Evolutionary conservation across 73 alveolate genomes (phyloP), one percentile per base, ranked within the genome.

Genomic region (Diophrys sp.): DNA sequence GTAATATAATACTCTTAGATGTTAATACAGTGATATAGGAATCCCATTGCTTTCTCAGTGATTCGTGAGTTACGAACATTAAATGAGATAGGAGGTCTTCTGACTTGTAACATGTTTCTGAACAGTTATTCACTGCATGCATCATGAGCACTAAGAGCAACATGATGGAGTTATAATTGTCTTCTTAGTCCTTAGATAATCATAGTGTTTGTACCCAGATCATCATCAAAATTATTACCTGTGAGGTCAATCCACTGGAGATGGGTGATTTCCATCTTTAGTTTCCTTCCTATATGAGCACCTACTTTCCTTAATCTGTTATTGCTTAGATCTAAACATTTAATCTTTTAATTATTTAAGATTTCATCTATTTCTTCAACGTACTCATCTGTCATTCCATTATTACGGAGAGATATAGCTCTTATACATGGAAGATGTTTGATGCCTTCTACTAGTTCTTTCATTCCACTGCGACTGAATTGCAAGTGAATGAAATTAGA

Each of bases 341-440:
- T 73, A 23, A 83, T 83, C 72, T 83, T 83, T 0, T 14, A 0
- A 56, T 66, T 75, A 67, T 25, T 67, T 62, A 83, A 68, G 25
- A 83, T 54, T n/a, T 83, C 85, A 8, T 75, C 80, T 31, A 83
- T 83, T 55, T 83, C 91, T 25, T 78, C 72, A 5, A 56, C 85
- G 26, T 56, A 75, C 18, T 83, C 91, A 34, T 83, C 91, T 25
- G 77, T 67, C 30, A 83, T 83, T 0, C 91, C 91, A 54, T 83
- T 83, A 33, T 83, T 55, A 54, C 78, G 31, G 74, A 83, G 73
- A 34, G 69, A 23, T 0, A 83, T 11, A 33, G 83, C 30, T 67
- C 91, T 74, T 2, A 83, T 83, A 70, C 91, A 83, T 0, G 91
- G 91, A 53, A 83, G 70, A 11, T 44, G 14, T 29, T 33, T 25